Percentiles rank a stretch among this genome's conserved stretches.
Conservation (phyloP, 2,329 filamentous ascomycete genomes). For the Rachicladosporium sp. region DNA sequence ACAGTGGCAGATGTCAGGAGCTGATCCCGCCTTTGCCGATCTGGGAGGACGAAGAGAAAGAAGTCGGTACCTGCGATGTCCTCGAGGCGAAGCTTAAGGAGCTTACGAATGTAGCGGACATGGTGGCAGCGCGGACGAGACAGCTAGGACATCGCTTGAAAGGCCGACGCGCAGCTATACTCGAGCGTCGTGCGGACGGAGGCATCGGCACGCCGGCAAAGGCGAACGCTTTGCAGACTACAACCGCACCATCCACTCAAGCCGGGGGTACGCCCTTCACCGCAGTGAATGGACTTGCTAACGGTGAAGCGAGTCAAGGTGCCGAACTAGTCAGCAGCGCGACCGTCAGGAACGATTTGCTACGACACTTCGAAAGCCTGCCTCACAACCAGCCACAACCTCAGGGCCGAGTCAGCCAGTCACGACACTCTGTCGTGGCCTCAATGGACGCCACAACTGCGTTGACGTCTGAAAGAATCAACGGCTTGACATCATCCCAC, state of each 20-base stretch:
- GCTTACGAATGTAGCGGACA: constrained; percentile 67
- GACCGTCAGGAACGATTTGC: constrained; percentile 45
- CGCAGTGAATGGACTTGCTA: constrained; percentile 39
- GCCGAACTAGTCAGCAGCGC: constrained; percentile 34
- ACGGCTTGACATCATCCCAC: background rate
- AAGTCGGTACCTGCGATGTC: constrained; percentile 72
- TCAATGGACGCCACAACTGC: background rate
- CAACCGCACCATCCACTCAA: constrained; percentile 18
- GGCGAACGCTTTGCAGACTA: constrained; percentile 18
- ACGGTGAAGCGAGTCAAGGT: constrained; percentile 26
- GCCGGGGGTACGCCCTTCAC: constrained; percentile 35
- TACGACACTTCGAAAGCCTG: constrained; percentile 51
- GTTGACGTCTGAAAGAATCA: background rate
- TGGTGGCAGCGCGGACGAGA: constrained; percentile 56
- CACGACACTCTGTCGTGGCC: constrained; percentile 1
- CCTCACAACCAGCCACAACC: constrained; percentile 36
- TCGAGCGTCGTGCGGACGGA: constrained; percentile 44
- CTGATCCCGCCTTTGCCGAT: constrained; percentile 71
- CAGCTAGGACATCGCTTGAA: constrained; percentile 73
- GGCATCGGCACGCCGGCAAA: constrained; percentile 25
- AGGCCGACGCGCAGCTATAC: constrained; percentile 60
- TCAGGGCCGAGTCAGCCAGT: constrained; percentile 1
- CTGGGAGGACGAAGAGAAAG: constrained; percentile 74
- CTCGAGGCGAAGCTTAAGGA: constrained; percentile 65
- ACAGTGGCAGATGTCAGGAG: constrained; percentile 69